Evolutionary conservation across 257 asterid genomes (phyloP), one percentile per base, ranked within the genome.

Genomic region (Scutellaria galericulata): DNA sequence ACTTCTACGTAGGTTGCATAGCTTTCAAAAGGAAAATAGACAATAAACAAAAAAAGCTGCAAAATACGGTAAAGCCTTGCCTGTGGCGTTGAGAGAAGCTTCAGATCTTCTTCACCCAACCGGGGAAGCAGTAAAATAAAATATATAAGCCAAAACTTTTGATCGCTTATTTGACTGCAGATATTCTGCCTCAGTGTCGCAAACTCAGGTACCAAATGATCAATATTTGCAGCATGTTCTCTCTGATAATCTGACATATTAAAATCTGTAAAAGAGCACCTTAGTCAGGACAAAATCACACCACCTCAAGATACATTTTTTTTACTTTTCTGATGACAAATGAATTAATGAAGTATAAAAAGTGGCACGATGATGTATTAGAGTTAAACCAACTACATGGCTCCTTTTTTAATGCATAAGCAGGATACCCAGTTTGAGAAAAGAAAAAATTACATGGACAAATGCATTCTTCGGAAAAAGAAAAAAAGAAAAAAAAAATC

Each of bases 111-210:
- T 68, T 83, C 90, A 62, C 73, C 80, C 83, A 90, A 85, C 79
- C 93, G 84, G 47, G 96, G 96, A 76, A 87, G 83, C 80, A 90
- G 79, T 66, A 90, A 78, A 71, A 84, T 83, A 46, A 88, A 88
- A 78, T 90, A 88, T 71, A 90, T 86, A 83, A 88, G 82, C 97
- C 97, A 90, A 81, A 88, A 90, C 76, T 88, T 87, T 70, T 72
- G 82, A 18, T 74, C 72, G 41, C 84, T 84, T 73, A 90, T 68
- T 71, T 83, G 83, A 70, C 79, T 78, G 79, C 88, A 71, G 63
- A 83, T 70, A 57, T 80, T 79, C 82, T 81, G 86, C 86, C 91
- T 85, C 76, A 88, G 54, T 67, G 74, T 53, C 74, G 71, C 81
- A 81, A 90, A 83, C 73, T 80, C 80, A 11, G 97, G 90, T 71